These are phyloP conservation scores for Misopates orontium DNA, from an alignment of 257 asterid genomes.

Conservation along the genomic window DNA sequence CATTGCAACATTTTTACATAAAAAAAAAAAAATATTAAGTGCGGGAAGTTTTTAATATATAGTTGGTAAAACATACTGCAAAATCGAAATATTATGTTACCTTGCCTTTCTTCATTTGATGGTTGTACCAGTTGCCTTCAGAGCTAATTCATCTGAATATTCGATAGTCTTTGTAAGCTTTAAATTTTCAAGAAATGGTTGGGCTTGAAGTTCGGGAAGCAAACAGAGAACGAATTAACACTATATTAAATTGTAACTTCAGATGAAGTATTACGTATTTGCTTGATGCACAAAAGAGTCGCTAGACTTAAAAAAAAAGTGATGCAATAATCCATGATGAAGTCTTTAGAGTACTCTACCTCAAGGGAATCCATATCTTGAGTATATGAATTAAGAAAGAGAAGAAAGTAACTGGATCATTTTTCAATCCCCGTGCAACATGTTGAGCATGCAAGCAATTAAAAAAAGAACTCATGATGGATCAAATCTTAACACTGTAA, in stretches of 20 bases:
- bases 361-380: constrained; percentile 49
- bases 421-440: not conserved
- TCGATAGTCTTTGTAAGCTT: constrained; percentile 48
- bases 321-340: constrained; percentile 52
- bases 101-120: constrained; percentile 66
- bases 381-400: constrained; percentile 39
- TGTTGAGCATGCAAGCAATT: not conserved
- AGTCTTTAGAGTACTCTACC: constrained; percentile 57
- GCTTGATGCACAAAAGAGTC: constrained; percentile 5
- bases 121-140: constrained; percentile 46
- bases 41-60: too few species aligned
- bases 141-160: constrained; percentile 48
- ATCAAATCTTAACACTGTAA: constrained; percentile 16
- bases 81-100: too few species aligned
- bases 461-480: not conserved
- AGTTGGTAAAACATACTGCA: too few species aligned
- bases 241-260: not conserved
- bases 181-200: constrained; percentile 55
- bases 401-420: not conserved
- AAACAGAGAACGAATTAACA: constrained; percentile 7
- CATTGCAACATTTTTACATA: too few species aligned
- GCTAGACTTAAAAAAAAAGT: constrained; percentile 50
- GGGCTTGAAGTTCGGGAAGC: constrained; percentile 55
- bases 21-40: too few species aligned
- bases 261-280: not conserved